Percentiles rank a stretch among this genome's conserved stretches.
phyloP scores from a whole-genome alignment of 2,329 filamentous ascomycete species.

The Xylogone sp. region DNA sequence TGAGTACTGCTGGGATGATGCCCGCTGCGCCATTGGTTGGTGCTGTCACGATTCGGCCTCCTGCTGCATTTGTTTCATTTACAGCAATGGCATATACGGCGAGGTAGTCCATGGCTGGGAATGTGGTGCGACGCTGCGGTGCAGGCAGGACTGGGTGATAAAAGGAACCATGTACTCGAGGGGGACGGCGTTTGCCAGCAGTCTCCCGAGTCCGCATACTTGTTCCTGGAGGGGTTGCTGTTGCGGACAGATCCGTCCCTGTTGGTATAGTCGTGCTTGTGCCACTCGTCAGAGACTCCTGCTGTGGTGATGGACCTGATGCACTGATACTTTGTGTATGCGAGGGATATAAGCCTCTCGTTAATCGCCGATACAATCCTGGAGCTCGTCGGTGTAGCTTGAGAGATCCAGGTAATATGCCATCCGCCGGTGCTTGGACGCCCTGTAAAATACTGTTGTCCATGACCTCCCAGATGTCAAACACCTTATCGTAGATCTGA shows the following conservation, averaged over 20 bases:
- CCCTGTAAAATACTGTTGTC: conserved; percentile 47
- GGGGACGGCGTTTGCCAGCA: conserved; percentile 29
- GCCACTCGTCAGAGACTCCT: conserved; percentile 10
- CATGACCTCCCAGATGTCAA: conserved; percentile 49
- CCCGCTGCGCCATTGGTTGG: conserved; percentile 48
- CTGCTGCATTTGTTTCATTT: conserved; percentile 49
- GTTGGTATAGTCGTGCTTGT: conserved; percentile 2
- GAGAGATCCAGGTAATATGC: conserved; percentile 41
- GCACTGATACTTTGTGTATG: conserved; percentile 15
- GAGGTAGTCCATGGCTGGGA: conserved; percentile 47
- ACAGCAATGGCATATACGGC: conserved; percentile 49
- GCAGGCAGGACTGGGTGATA: conserved; percentile 43
- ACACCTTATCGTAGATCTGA: conserved; percentile 43
- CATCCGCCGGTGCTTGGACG: conserved; percentile 40
- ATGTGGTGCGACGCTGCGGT: conserved; percentile 41
- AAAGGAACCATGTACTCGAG: conserved; percentile 40
- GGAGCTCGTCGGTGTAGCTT: conserved; percentile 45
- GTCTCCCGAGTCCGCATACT: neutral
- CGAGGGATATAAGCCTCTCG: conserved; percentile 41
- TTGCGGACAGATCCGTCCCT: conserved; percentile 1
- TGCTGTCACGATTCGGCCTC: conserved; percentile 47
- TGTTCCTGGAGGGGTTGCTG: neutral
- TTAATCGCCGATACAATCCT: conserved; percentile 40
- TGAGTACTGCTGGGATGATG: conserved; percentile 47
- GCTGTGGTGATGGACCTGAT: neutral